A percentile compares a stretch with the other conserved stretches of the same genome.
Conservation (phyloP, 495 filamentous ascomycete species). For the Parmelia sp. region DNA sequence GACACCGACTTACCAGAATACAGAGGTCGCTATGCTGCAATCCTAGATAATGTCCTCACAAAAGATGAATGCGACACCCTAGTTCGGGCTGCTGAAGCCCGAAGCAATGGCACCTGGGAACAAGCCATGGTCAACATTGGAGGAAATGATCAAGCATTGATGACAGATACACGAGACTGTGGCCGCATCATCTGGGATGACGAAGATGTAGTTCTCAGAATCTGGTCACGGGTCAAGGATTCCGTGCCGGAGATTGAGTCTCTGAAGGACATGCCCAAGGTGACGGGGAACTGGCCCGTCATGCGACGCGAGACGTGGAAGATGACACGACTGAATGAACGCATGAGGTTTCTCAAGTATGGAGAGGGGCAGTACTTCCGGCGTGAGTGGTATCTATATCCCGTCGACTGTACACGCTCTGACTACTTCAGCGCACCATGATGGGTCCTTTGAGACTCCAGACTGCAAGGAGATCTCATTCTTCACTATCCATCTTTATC, state of each 20-base stretch:
- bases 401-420: not conserved
- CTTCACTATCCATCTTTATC: constrained; percentile 78
- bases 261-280: constrained; percentile 34
- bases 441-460: constrained; percentile 59
- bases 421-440: constrained; percentile 56
- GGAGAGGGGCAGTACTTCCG: constrained; percentile 69
- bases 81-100: constrained; percentile 49
- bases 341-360: constrained; percentile 77
- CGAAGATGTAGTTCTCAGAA: constrained; percentile 50
- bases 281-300: constrained; percentile 44
- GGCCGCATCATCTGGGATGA: constrained; percentile 71
- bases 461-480: constrained; percentile 54
- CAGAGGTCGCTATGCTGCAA: constrained; percentile 48
- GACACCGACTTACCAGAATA: constrained; percentile 56
- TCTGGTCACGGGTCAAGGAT: constrained; percentile 51
- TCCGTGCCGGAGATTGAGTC: constrained; percentile 34
- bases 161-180: constrained; percentile 55
- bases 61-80: constrained; percentile 55
- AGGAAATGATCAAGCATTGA: constrained; percentile 49
- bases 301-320: constrained; percentile 46
- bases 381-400: constrained; percentile 37
- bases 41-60: constrained; percentile 60
- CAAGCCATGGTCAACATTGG: constrained; percentile 67
- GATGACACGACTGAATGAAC: constrained; percentile 62
- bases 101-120: constrained; percentile 47